phyloP scores from a whole-genome alignment of 2,329 filamentous ascomycete species.

The Fusarium subtropicale region DNA sequence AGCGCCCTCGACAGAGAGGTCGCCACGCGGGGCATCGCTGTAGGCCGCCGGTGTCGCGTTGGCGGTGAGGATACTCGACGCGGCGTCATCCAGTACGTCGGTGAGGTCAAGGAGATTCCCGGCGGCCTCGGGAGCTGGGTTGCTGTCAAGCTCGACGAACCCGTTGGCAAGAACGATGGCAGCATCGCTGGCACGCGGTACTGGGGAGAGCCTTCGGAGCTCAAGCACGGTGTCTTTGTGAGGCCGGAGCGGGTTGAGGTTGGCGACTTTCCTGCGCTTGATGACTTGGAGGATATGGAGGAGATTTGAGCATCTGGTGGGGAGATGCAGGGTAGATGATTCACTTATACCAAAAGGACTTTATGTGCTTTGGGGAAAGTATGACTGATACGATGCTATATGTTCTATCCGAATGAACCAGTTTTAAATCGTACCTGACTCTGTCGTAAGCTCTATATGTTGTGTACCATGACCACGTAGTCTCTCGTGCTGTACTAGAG shows the following conservation, averaged over 20 bases:
- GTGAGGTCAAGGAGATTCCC: conserved; percentile 79
- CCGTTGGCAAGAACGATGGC: conserved; percentile 85
- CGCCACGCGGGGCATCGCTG: conserved; percentile 72
- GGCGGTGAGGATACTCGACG: conserved; percentile 75
- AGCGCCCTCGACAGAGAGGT: conserved; percentile 77
- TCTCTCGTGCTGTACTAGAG: background rate
- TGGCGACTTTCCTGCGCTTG: conserved; percentile 76
- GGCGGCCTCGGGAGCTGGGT: conserved; percentile 75
- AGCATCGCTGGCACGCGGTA: conserved; percentile 75
- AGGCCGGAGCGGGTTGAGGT: conserved; percentile 81
- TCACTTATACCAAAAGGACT: background rate
- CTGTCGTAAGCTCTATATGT: conserved; percentile 21
- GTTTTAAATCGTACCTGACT: background rate
- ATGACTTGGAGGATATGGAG: conserved; percentile 82
- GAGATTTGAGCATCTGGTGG: conserved; percentile 65
- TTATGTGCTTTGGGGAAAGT: background rate
- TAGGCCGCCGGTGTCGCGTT: conserved; percentile 73
- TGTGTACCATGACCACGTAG: conserved; percentile 2
- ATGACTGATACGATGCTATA: background rate
- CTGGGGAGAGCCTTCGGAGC: conserved; percentile 72
- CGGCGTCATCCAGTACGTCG: conserved; percentile 78
- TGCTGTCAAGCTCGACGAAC: conserved; percentile 80
- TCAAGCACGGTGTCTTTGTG: conserved; percentile 83
- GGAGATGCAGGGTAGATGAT: background rate
- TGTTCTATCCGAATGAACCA: background rate